Percentiles rank a stretch among this genome's conserved stretches.
Evolutionary conservation across 2,329 filamentous ascomycete genomes (phyloP).

Genomic region (Cercospora citrullina): DNA sequence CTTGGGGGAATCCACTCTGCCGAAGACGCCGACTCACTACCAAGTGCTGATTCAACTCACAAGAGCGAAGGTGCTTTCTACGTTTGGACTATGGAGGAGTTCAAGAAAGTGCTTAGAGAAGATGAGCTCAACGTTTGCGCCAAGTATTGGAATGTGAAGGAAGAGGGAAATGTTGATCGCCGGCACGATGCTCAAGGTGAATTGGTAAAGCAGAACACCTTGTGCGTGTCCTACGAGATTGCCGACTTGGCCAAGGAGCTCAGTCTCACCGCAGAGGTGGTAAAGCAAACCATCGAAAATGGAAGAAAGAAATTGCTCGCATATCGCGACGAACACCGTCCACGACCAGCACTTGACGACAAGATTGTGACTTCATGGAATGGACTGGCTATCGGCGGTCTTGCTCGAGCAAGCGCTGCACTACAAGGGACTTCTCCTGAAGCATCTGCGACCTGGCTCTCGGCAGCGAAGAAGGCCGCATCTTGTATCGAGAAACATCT

Average conservation of each 20-base stretch:
- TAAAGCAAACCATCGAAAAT: constrained; percentile 64
- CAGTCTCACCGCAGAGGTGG: constrained; percentile 67
- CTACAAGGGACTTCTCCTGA: constrained; percentile 62
- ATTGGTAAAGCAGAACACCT: constrained; percentile 89
- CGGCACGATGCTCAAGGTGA: constrained; percentile 88
- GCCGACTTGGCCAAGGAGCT: constrained; percentile 73
- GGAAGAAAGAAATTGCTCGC: constrained; percentile 68
- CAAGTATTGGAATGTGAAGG: constrained; percentile 78
- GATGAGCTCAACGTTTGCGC: constrained; percentile 73
- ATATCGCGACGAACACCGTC: constrained; percentile 72
- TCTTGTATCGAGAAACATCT: constrained; percentile 71
- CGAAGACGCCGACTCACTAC: constrained; percentile 85
- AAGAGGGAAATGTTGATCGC: constrained; percentile 81
- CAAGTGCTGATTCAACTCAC: constrained; percentile 70
- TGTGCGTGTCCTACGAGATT: constrained; percentile 68
- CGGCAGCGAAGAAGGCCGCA: constrained; percentile 67
- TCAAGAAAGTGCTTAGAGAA: constrained; percentile 71
- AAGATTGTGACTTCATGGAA: constrained; percentile 90
- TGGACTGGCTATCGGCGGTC: constrained; percentile 77
- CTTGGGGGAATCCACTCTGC: constrained; percentile 81
- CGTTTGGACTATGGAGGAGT: constrained; percentile 86
- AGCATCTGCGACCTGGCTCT: constrained; percentile 52
- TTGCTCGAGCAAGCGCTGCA: constrained; percentile 72
- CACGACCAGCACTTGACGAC: constrained; percentile 76
- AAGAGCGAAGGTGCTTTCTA: constrained; percentile 93